These are phyloP conservation scores for Vitis hybrid DNA, from an alignment of 177 flowering plant genomes.

Conservation along the genomic window DNA sequence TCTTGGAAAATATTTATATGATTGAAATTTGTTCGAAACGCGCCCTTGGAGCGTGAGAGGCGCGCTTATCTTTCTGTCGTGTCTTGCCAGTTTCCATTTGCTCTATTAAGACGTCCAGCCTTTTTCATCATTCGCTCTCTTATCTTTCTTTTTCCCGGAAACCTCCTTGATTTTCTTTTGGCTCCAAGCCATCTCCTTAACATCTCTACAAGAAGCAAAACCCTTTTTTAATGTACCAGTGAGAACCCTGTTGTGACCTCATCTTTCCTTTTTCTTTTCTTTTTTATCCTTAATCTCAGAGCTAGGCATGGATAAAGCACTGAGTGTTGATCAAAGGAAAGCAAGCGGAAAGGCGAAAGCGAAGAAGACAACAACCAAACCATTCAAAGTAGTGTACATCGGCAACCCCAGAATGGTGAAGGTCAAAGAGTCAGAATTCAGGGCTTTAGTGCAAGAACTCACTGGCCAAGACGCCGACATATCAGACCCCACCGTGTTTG, in stretches of 20 bases:
- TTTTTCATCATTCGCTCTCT: neutral
- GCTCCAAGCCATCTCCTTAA: neutral
- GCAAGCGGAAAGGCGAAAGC: slow-evolving; percentile 15
- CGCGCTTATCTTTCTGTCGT: no score
- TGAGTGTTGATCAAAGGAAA: slow-evolving; percentile 10
- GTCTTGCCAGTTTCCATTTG: neutral
- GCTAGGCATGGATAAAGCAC: slow-evolving; percentile 14
- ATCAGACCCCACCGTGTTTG: slow-evolving; percentile 20
- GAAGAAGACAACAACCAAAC: slow-evolving; percentile 14
- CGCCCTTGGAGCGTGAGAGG: no score
- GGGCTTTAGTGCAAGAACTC: slow-evolving; percentile 42
- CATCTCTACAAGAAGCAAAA: neutral
- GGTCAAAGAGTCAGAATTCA: slow-evolving; percentile 32
- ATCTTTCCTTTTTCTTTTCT: no score
- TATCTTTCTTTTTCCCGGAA: neutral
- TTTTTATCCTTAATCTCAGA: neutral
- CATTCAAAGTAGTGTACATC: slow-evolving; percentile 43
- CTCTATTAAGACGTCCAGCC: neutral
- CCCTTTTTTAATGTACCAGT: no score
- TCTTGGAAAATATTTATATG: no score
- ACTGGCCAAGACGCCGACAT: slow-evolving; percentile 43
- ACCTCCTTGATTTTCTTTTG: neutral
- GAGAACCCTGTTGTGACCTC: neutral
- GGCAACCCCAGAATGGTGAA: slow-evolving; percentile 38
- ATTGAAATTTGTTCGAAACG: no score